phyloP scores from a whole-genome alignment of 805 yeast genomes.

The Soucietia sequanensis region DNA sequence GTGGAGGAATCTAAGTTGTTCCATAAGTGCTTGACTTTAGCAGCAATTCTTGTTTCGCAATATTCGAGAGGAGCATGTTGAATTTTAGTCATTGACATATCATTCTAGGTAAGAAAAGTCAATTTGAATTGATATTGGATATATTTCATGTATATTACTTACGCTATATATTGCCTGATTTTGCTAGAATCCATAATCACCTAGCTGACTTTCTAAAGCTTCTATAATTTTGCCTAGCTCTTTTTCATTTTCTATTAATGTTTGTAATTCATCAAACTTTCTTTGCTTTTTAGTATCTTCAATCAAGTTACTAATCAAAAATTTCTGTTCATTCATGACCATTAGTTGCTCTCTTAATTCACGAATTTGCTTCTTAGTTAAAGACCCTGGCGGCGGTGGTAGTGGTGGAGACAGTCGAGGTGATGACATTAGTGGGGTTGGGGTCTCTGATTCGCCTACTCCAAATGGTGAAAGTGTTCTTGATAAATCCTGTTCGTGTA shows the following conservation, averaged over 20 bases:
- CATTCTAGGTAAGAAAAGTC: too few relatives aligned
- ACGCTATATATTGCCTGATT: too few relatives aligned
- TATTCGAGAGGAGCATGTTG: too few relatives aligned
- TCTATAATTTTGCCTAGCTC: constrained; percentile 55
- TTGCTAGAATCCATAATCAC: constrained; percentile 47
- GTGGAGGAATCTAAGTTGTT: too few relatives aligned
- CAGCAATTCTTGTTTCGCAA: too few relatives aligned
- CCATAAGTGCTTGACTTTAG: too few relatives aligned
- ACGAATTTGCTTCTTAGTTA: constrained; percentile 55
- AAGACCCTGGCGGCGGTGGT: constrained; percentile 2
- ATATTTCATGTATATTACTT: too few relatives aligned
- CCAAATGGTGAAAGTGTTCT: too few relatives aligned
- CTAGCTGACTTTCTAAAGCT: constrained; percentile 49
- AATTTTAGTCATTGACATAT: too few relatives aligned
- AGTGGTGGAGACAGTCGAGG: too few relatives aligned
- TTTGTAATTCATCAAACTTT: constrained; percentile 70
- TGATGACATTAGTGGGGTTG: neutral
- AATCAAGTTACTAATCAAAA: constrained; percentile 64
- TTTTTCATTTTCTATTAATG: constrained; percentile 54
- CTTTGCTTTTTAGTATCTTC: constrained; percentile 61
- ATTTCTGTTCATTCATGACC: constrained; percentile 85
- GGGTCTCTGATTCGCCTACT: neutral
- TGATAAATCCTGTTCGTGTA: too few relatives aligned
- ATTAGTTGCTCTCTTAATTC: constrained; percentile 69
- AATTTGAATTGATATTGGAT: too few relatives aligned